Evolutionary conservation across 2,329 filamentous ascomycete species (phyloP), one percentile per base, ranked within the genome.

Genomic region (Verticillium nubilum): DNA sequence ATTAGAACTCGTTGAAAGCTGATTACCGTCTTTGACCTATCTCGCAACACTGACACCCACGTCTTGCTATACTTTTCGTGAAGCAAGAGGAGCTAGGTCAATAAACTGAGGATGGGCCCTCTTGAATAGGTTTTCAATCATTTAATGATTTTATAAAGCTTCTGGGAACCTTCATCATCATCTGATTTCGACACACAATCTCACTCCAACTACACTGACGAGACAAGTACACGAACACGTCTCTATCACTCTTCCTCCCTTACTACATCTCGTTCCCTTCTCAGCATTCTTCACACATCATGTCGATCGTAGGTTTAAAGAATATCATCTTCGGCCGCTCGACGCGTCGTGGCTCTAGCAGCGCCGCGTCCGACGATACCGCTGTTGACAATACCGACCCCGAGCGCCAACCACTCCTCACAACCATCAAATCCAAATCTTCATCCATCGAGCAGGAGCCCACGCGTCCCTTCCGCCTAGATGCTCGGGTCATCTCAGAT

Each of bases 401-500:
- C 5, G 64, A 66, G 56, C 58, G 59, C n/a, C 59, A 65, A 57
- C 59, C 60, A 26, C 52, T 65, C n/a, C 58, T 65, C 55, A 37
- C 59, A 13, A 15, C 58, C 9, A 25, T n/a, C 31, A 58, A 58
- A 31, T 31, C 29, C 27, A 56, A 35, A 25, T n/a, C 33, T 35
- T 56, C 54, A 9, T 33, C 25, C 47, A 28, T 26, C 10, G 47
- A 35, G 28, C 28, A 26, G 19, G 17, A 37, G 57, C 13, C 17
- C 17, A 23, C 35, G 17, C 26, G 33, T 9, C 31, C 7, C 26
- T 63, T 64, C 58, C 61, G 60, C 29, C 55, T 66, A 57, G 62
- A 66, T 29, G 63, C 64, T 19, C 64, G 64, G 33, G 52, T 66
- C 29, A 65, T 66, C 35, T 66, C 64, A 17, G 64, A 66, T 47